Conservation (phyloP, 345 rosid species). For the Linum lewisii region DNA sequence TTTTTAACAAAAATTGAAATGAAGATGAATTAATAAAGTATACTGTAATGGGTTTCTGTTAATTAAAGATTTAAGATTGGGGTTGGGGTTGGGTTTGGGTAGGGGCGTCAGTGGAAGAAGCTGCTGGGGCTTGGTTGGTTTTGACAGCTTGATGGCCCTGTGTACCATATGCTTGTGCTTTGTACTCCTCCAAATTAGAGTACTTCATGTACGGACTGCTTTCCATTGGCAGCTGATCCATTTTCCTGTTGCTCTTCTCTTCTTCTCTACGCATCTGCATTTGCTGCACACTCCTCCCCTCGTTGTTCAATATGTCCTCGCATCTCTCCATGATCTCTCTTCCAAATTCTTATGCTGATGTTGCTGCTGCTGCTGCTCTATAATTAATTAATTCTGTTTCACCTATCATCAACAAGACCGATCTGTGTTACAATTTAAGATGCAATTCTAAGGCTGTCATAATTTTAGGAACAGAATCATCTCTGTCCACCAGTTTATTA, state of each 20-base stretch:
- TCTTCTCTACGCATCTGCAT: neutral
- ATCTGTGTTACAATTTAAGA: too few relatives aligned
- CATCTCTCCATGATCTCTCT: neutral
- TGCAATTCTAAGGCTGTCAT: too few relatives aligned
- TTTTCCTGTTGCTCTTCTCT: constrained; percentile 4
- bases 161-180: constrained; percentile 36
- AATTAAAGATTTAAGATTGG: too few relatives aligned
- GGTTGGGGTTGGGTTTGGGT: constrained; percentile 25
- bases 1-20: too few relatives aligned
- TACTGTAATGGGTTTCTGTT: too few relatives aligned
- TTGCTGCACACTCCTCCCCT: neutral
- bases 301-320: neutral
- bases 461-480: too few relatives aligned
- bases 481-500: too few relatives aligned
- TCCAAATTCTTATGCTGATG: too few relatives aligned
- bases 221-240: constrained; percentile 34
- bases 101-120: constrained; percentile 37
- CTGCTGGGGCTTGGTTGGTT: constrained; percentile 31
- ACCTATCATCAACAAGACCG: too few relatives aligned
- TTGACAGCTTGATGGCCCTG: constrained; percentile 38
- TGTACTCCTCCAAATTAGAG: constrained; percentile 38
- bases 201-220: constrained; percentile 38
- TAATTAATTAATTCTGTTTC: too few relatives aligned
- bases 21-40: too few relatives aligned
- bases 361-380: too few relatives aligned